These are phyloP conservation scores for Mycena chlorophos DNA, from an alignment of 768 basidiomycete species.

Conservation along the genomic window DNA sequence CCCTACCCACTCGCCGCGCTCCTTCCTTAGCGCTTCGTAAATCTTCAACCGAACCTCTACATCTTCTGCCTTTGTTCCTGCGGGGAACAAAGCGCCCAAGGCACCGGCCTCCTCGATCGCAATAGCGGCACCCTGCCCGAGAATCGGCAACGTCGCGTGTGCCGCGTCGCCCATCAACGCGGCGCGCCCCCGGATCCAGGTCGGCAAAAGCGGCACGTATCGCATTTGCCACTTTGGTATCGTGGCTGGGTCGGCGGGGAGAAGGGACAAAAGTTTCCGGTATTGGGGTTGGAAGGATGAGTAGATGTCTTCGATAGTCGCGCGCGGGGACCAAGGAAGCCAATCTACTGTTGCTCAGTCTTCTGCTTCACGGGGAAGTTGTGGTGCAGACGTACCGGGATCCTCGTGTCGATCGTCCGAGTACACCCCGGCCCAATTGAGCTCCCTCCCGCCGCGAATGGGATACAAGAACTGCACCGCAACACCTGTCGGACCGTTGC, in stretches of 20 bases:
- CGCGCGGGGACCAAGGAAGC: neutral
- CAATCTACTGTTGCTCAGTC: neutral
- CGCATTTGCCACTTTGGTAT: conserved; percentile 12
- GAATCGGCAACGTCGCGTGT: conserved; percentile 26
- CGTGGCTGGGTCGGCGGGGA: neutral
- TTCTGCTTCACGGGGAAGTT: neutral
- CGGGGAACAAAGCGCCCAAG: conserved; percentile 2
- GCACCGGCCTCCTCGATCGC: conserved; percentile 25
- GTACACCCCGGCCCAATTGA: conserved; percentile 1
- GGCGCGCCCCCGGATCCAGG: conserved; percentile 14
- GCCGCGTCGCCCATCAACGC: conserved; percentile 18
- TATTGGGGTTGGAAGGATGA: conserved; percentile 1
- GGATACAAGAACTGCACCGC: conserved; percentile 3
- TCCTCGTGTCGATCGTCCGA: conserved; percentile 1
- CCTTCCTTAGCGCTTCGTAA: conserved; percentile 6
- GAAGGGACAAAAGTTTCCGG: neutral
- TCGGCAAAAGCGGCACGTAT: conserved; percentile 1
- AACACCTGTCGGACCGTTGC: neutral
- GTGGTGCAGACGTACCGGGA: neutral
- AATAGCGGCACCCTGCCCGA: conserved; percentile 27
- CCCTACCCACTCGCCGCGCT: conserved; percentile 3
- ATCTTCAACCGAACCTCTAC: conserved; percentile 2
- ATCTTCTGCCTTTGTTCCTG: neutral
- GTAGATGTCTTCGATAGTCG: neutral
- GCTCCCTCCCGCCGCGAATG: conserved; percentile 1